Percentiles rank a stretch among this genome's conserved stretches.
Conservation (phyloP, 148 eudicot genomes). For the Chenopodium formosanum region DNA sequence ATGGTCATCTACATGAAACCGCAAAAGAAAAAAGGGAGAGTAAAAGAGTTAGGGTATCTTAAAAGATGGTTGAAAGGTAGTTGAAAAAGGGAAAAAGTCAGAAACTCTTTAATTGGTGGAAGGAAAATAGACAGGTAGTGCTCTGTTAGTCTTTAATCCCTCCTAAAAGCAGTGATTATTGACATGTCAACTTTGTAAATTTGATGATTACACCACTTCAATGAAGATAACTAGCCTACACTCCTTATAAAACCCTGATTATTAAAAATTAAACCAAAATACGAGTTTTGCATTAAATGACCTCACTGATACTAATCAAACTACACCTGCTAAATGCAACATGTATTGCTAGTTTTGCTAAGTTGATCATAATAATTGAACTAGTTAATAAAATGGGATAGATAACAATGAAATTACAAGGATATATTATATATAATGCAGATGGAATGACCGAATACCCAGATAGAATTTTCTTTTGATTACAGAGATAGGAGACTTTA, state of each 20-base stretch:
- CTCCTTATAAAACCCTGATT: neutral
- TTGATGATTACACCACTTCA: slow-evolving; percentile 3
- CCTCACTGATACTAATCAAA: neutral
- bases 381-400: neutral
- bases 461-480: neutral
- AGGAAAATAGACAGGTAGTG: slow-evolving; percentile 15
- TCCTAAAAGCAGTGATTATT: slow-evolving; percentile 17
- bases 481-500: neutral
- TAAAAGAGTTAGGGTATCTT: slow-evolving; percentile 20
- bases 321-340: neutral
- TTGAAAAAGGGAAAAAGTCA: slow-evolving; percentile 28
- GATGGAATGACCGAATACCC: neutral
- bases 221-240: neutral
- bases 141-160: slow-evolving; percentile 17
- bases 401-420: neutral
- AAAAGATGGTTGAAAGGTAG: slow-evolving; percentile 30
- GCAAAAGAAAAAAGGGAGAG: slow-evolving; percentile 17
- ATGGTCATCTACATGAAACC: slow-evolving; percentile 30
- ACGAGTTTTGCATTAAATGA: neutral
- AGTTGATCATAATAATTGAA: neutral
- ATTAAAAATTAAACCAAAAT: neutral
- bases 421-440: neutral
- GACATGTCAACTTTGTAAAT: slow-evolving; percentile 15
- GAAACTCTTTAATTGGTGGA: slow-evolving; percentile 21
- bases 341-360: neutral